Conservation (phyloP, 305 asterid species). For the Stenogyne calaminthoides region DNA sequence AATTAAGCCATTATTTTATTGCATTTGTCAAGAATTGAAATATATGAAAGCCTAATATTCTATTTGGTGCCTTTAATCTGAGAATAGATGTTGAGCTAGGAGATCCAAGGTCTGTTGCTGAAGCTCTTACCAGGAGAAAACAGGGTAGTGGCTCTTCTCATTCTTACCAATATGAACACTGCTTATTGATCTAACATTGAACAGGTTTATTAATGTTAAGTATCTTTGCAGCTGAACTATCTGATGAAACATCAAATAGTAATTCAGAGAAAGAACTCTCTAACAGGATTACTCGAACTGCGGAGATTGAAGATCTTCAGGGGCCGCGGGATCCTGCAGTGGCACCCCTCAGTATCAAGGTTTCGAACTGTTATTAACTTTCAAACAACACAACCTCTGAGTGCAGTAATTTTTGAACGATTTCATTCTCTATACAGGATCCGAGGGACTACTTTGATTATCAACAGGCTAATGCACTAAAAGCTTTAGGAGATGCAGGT, state of each 20-base stretch:
- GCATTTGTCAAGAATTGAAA: neutral
- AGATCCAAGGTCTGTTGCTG: constrained; percentile 91
- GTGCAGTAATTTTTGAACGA: constrained; percentile 27
- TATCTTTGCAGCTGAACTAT: constrained; percentile 63
- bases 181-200: constrained; percentile 21
- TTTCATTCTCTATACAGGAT: constrained; percentile 62
- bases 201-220: constrained; percentile 27
- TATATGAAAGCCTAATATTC: constrained; percentile 26
- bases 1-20: neutral
- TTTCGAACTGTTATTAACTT: constrained; percentile 30
- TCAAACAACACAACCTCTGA: constrained; percentile 18
- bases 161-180: constrained; percentile 15
- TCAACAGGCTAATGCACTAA: constrained; percentile 87
- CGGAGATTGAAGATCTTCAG: constrained; percentile 95
- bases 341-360: constrained; percentile 96
- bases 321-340: constrained; percentile 87
- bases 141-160: constrained; percentile 56
- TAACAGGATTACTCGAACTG: constrained; percentile 62
- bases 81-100: constrained; percentile 70
- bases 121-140: constrained; percentile 78
- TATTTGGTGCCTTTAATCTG: constrained; percentile 36
- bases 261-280: constrained; percentile 56
- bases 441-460: constrained; percentile 97
- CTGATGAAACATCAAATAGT: constrained; percentile 59
- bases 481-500: constrained; percentile 68